Evolutionary conservation across 106 monocot species (phyloP).

Genomic region (Agapanthus africanus): DNA sequence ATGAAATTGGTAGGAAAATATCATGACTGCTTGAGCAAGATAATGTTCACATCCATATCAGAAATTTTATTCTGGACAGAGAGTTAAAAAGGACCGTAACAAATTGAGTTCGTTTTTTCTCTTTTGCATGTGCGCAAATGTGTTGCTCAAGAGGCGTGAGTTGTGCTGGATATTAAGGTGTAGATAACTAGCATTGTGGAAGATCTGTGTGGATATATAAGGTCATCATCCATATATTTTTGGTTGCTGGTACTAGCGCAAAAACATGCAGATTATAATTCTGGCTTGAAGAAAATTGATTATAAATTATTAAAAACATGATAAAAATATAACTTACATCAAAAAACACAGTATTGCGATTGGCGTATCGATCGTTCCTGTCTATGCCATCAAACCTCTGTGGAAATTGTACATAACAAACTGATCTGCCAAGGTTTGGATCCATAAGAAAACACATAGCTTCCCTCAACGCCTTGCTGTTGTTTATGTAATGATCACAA

Average conservation of each 20-base stretch:
- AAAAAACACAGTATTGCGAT: slow-evolving; percentile 86
- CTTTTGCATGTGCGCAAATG: no score
- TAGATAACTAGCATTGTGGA: background rate
- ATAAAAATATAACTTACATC: slow-evolving; percentile 39
- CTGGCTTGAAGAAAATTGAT: slow-evolving; percentile 1
- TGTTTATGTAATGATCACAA: slow-evolving; percentile 93
- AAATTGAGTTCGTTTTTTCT: no score
- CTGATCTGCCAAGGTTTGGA: slow-evolving; percentile 54
- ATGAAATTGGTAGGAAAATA: background rate
- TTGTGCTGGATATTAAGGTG: background rate
- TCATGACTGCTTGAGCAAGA: background rate
- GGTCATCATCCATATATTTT: background rate
- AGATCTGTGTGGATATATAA: background rate
- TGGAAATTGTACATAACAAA: slow-evolving; percentile 86
- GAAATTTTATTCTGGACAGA: no score
- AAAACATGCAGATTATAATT: background rate
- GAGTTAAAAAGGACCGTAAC: no score
- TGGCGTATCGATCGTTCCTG: slow-evolving; percentile 75
- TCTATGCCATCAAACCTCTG: slow-evolving; percentile 92
- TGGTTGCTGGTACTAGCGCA: background rate
- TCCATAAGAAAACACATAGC: slow-evolving; percentile 96
- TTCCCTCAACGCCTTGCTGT: slow-evolving; percentile 83
- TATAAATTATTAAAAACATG: background rate
- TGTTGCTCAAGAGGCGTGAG: no score
- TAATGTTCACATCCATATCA: no score